Conservation (phyloP, 768 basidiomycete species). For the Gymnopilus dilepis region DNA sequence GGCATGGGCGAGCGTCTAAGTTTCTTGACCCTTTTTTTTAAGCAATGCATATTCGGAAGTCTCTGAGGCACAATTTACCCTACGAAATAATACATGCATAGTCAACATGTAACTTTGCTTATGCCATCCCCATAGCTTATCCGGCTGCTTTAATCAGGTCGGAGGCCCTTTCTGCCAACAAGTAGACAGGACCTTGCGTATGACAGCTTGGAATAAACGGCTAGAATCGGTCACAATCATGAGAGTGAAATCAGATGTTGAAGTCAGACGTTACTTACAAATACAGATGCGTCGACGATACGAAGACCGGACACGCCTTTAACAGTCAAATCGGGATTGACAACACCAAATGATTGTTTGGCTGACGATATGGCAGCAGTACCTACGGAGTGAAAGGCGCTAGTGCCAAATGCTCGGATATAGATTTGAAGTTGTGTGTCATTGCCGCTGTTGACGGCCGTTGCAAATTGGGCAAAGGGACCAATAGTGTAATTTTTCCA, state of each 20-base stretch:
- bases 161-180: constrained; percentile 37
- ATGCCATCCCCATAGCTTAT: background rate
- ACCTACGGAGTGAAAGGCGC: constrained; percentile 34
- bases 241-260: background rate
- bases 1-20: too few relatives aligned
- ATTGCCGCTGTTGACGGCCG: constrained; percentile 23
- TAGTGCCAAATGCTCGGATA: constrained; percentile 18
- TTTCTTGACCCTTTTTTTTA: too few relatives aligned
- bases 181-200: constrained; percentile 37
- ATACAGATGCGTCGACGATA: constrained; percentile 36
- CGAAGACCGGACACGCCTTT: constrained; percentile 36
- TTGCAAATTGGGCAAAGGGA: constrained; percentile 18
- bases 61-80: too few relatives aligned
- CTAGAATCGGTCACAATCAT: background rate
- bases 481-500: constrained; percentile 32
- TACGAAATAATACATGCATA: too few relatives aligned
- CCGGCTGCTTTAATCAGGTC: constrained; percentile 32
- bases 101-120: too few relatives aligned
- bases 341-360: constrained; percentile 32
- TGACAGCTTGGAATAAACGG: constrained; percentile 19
- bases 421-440: constrained; percentile 23
- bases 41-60: too few relatives aligned
- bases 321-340: constrained; percentile 37
- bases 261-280: constrained; percentile 29
- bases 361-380: constrained; percentile 32